Conservation (phyloP, 108 stramenopile genomes). For the Chaetoceros tenuissimus region DNA sequence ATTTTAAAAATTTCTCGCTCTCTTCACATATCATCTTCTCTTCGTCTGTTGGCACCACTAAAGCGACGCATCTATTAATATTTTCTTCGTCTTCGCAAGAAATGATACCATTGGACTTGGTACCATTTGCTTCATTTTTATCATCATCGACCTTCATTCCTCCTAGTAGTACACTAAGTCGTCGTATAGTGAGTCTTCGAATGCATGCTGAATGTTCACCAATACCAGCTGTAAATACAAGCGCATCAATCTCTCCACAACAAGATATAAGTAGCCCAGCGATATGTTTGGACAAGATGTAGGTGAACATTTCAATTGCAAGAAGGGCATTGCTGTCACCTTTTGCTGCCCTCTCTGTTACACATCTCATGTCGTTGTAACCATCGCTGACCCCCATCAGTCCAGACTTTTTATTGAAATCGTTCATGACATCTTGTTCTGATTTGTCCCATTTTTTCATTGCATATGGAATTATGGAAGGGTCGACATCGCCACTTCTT, state of each 20-base stretch:
- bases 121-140: slow-evolving; percentile 12
- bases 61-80: slow-evolving; percentile 6
- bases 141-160: slow-evolving; percentile 12
- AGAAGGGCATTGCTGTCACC: slow-evolving; percentile 22
- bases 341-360: neutral
- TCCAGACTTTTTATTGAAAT: slow-evolving; percentile 42
- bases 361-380: slow-evolving; percentile 22
- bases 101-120: slow-evolving; percentile 8
- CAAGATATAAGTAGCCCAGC: slow-evolving; percentile 22
- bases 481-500: slow-evolving; percentile 39
- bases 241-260: slow-evolving; percentile 27
- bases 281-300: slow-evolving; percentile 30
- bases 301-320: slow-evolving; percentile 40
- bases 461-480: slow-evolving; percentile 21
- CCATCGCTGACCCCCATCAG: slow-evolving; percentile 18
- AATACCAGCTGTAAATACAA: slow-evolving; percentile 52
- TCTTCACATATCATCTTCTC: slow-evolving; percentile 37
- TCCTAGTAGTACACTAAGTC: slow-evolving; percentile 7
- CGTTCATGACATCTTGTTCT: slow-evolving; percentile 20
- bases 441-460: slow-evolving; percentile 10
- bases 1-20: slow-evolving; percentile 2
- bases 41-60: slow-evolving; percentile 45
- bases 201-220: slow-evolving; percentile 34
- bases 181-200: slow-evolving; percentile 8
- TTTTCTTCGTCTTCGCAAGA: too few relatives aligned